Conservation (phyloP, 1,284 basidiomycete species). For the Ceratobasidium sp. region DNA sequence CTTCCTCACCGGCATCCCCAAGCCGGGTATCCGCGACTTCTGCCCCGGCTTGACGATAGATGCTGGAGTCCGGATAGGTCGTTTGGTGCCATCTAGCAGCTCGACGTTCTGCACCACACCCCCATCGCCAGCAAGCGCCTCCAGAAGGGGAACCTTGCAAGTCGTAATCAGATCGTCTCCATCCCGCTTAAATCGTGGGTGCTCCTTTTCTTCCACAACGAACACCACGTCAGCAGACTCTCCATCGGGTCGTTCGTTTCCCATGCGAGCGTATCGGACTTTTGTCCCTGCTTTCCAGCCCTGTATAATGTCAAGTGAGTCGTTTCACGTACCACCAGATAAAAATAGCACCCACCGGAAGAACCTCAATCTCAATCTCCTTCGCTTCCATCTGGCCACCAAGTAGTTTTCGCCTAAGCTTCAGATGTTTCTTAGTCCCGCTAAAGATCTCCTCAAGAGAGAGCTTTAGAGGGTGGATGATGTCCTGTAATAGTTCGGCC, state of each 20-base stretch:
- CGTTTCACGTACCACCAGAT: slow-evolving; percentile 4
- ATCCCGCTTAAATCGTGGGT: slow-evolving; percentile 77
- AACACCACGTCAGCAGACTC: slow-evolving; percentile 88
- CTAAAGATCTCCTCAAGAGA: slow-evolving; percentile 92
- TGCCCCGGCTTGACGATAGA: slow-evolving; percentile 80
- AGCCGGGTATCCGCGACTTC: slow-evolving; percentile 73
- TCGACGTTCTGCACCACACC: slow-evolving; percentile 64
- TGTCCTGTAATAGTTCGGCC: slow-evolving; percentile 63
- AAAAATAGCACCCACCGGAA: slow-evolving; percentile 39
- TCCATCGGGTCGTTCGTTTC: slow-evolving; percentile 78
- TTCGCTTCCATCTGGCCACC: slow-evolving; percentile 87
- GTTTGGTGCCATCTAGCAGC: slow-evolving; percentile 79
- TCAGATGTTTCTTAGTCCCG: slow-evolving; percentile 90
- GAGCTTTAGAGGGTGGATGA: slow-evolving; percentile 85
- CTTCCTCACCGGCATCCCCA: slow-evolving; percentile 93
- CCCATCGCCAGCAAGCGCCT: slow-evolving; percentile 75
- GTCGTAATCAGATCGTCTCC: slow-evolving; percentile 80
- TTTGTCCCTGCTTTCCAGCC: slow-evolving; percentile 93
- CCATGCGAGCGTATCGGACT: slow-evolving; percentile 86
- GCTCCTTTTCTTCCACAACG: slow-evolving; percentile 90
- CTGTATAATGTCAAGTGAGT: neutral
- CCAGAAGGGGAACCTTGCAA: slow-evolving; percentile 78
- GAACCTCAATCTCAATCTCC: slow-evolving; percentile 82
- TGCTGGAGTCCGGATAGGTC: slow-evolving; percentile 74
- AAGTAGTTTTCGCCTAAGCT: slow-evolving; percentile 80